These are phyloP conservation scores for Termitomyces heimii DNA, from an alignment of 768 basidiomycete genomes.

Conservation along the genomic window DNA sequence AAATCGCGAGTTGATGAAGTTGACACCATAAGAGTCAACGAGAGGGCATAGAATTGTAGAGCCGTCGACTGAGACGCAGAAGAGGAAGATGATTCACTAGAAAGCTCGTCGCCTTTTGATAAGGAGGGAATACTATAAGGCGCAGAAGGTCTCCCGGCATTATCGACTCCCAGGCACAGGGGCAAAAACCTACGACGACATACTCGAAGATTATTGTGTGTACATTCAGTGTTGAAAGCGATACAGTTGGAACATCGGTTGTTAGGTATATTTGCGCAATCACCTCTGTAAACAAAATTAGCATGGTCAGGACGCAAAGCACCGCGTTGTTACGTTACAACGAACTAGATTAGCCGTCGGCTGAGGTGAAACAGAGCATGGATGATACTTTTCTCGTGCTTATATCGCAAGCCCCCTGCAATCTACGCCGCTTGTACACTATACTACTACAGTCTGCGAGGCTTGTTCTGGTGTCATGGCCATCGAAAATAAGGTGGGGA, in stretches of 20 bases:
- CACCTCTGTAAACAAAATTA: conserved; percentile 30
- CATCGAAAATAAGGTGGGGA: not conserved
- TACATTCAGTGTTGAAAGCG: conserved; percentile 41
- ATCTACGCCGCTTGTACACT: conserved; percentile 30
- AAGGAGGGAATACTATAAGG: not conserved
- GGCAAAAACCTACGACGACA: conserved; percentile 4
- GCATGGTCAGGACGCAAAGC: not conserved
- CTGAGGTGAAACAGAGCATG: not conserved
- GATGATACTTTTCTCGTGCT: conserved; percentile 34
- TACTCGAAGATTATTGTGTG: conserved; percentile 51
- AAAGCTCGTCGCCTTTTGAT: not conserved
- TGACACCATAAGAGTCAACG: conserved; percentile 10
- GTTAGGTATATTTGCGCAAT: conserved; percentile 53
- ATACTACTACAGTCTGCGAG: conserved; percentile 1
- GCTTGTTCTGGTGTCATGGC: not conserved
- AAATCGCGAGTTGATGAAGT: conserved; percentile 3
- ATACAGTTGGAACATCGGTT: conserved; percentile 55
- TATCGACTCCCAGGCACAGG: no score
- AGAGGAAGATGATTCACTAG: not conserved
- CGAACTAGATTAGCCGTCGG: conserved; percentile 23
- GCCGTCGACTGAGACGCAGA: not conserved
- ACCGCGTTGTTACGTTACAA: conserved; percentile 29
- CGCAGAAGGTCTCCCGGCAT: conserved; percentile 20
- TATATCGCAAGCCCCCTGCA: conserved; percentile 41
- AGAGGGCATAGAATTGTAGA: conserved; percentile 6